These are phyloP conservation scores for Rhynchosporium agropyri DNA, from an alignment of 2,329 filamentous ascomycete genomes.

Conservation along the genomic window DNA sequence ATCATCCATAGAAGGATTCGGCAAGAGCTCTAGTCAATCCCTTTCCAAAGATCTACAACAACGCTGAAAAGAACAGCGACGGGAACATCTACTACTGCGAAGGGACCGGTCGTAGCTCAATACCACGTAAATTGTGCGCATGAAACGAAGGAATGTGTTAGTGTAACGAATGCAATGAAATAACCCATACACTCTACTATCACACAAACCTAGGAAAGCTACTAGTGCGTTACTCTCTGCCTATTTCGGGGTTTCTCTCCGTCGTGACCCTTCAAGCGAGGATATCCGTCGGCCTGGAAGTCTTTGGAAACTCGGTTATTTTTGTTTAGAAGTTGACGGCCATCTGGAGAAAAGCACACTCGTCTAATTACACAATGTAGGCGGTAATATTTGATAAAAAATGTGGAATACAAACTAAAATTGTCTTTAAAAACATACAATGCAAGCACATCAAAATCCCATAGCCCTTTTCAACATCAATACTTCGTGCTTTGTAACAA, in stretches of 20 bases:
- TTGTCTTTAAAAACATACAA: neutral
- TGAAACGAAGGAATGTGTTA: neutral
- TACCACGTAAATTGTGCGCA: neutral
- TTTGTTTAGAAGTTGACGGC: too few relatives aligned
- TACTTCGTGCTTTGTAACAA: constrained; percentile 57
- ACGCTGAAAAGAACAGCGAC: too few relatives aligned
- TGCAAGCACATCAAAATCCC: constrained; percentile 24
- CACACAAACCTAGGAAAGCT: neutral
- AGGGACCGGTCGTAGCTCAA: neutral
- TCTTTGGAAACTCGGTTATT: too few relatives aligned
- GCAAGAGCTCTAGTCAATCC: too few relatives aligned
- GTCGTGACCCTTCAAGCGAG: too few relatives aligned
- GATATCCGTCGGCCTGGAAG: too few relatives aligned
- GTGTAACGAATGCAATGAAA: neutral
- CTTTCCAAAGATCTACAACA: too few relatives aligned
- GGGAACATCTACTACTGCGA: too few relatives aligned
- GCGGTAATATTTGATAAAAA: neutral
- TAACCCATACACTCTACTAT: neutral
- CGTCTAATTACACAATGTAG: neutral
- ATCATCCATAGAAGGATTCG: too few relatives aligned
- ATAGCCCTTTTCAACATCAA: constrained; percentile 47
- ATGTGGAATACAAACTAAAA: neutral
- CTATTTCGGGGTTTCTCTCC: neutral
- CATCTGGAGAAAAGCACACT: too few relatives aligned
- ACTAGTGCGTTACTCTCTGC: neutral